phyloP scores from a whole-genome alignment of 306 rosid genomes.

The Fragaria vesca region DNA sequence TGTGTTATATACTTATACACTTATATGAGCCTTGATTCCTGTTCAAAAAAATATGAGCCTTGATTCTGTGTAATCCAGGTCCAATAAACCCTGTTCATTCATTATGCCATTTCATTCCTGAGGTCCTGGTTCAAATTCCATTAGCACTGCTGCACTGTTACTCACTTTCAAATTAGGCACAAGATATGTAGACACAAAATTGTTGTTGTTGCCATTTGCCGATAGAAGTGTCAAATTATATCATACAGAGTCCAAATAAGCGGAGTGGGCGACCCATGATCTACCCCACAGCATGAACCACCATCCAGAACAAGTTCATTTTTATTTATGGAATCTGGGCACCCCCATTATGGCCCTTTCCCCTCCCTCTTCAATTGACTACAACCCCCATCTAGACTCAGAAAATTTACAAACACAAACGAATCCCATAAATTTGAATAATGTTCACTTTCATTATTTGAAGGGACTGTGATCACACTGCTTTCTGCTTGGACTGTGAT shows the following conservation, averaged over 20 bases:
- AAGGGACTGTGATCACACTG: background rate
- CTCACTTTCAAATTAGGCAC: background rate
- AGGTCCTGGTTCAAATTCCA: too few species aligned
- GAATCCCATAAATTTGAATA: background rate
- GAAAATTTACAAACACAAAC: background rate
- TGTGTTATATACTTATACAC: too few species aligned
- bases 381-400: background rate
- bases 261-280: background rate
- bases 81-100: background rate
- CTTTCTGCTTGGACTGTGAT: conserved; percentile 27
- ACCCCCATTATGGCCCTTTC: background rate
- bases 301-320: background rate
- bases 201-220: background rate
- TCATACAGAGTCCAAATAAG: background rate
- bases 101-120: background rate
- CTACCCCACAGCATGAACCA: background rate
- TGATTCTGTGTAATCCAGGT: background rate
- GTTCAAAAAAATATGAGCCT: background rate
- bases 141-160: background rate
- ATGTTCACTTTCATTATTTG: background rate
- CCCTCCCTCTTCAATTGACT: background rate
- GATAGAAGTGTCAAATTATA: background rate
- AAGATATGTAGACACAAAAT: background rate
- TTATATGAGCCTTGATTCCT: background rate
- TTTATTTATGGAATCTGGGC: conserved; percentile 4